Percentiles rank a stretch among this genome's conserved stretches.
Evolutionary conservation across 805 yeast species (phyloP).

Genomic region (Diddensiella caesifluorescens): DNA sequence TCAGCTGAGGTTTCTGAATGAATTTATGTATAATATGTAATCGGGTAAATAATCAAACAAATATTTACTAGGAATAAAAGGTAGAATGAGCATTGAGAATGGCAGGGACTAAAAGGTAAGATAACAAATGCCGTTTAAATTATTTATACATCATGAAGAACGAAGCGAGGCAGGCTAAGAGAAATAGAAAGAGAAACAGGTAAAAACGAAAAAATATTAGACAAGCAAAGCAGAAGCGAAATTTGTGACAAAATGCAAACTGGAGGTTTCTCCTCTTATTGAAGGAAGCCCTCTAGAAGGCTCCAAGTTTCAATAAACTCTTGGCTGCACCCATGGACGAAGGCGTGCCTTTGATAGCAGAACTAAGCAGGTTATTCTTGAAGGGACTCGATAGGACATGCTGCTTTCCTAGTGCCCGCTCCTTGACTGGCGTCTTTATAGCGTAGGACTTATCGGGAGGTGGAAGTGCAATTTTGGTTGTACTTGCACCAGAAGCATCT

Average conservation of each 20-base stretch:
- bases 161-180: no score
- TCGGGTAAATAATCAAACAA: neutral
- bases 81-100: neutral
- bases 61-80: neutral
- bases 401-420: neutral
- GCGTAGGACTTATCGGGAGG: conserved; percentile 1
- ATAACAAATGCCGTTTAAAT: no score
- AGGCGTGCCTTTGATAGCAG: conserved; percentile 14
- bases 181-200: neutral
- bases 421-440: conserved; percentile 8
- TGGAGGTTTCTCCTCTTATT: neutral
- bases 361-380: conserved; percentile 1
- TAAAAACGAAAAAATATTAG: neutral
- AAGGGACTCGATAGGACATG: conserved; percentile 7
- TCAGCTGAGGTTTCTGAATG: no score
- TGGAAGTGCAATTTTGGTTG: neutral
- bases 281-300: conserved; percentile 6
- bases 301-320: conserved; percentile 18
- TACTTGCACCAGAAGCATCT: neutral
- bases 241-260: neutral
- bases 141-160: no score
- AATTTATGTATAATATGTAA: neutral
- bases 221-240: neutral
- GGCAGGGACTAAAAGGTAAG: no score
- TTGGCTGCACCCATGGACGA: conserved; percentile 21